These are phyloP conservation scores for Penicillium sumatraense DNA, from an alignment of 2,329 filamentous ascomycete genomes.

Conservation along the genomic window DNA sequence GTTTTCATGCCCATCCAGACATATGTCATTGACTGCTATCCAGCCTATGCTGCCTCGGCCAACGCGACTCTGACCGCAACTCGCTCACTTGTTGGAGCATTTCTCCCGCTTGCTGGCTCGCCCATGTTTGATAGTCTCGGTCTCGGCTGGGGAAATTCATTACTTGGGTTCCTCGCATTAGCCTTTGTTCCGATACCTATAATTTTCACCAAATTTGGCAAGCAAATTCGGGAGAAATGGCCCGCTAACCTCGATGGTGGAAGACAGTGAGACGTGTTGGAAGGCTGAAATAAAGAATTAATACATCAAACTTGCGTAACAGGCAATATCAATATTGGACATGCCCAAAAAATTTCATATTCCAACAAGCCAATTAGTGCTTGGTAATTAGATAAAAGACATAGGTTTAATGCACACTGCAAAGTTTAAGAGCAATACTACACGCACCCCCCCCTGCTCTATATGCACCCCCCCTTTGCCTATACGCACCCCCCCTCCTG, in stretches of 20 bases:
- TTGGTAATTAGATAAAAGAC: no score
- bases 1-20: conserved; percentile 61
- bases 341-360: no score
- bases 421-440: no score
- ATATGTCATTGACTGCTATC: conserved; percentile 64
- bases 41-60: conserved; percentile 51
- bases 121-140: conserved; percentile 18
- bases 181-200: conserved; percentile 22
- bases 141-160: conserved; percentile 25
- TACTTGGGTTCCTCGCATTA: conserved; percentile 25
- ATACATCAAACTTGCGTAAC: no score
- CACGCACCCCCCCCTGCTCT: no score
- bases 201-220: conserved; percentile 12
- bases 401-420: no score
- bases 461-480: no score
- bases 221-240: conserved; percentile 19
- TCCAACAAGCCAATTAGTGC: no score
- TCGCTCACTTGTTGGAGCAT: conserved; percentile 48
- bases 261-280: no score
- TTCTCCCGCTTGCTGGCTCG: conserved; percentile 24
- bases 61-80: conserved; percentile 61
- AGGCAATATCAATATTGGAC: no score
- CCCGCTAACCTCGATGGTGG: conserved; percentile 16
- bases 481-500: no score
- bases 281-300: no score